Evolutionary conservation across 1,284 basidiomycete species (phyloP).

Genomic region (Polyporus tsugae): DNA sequence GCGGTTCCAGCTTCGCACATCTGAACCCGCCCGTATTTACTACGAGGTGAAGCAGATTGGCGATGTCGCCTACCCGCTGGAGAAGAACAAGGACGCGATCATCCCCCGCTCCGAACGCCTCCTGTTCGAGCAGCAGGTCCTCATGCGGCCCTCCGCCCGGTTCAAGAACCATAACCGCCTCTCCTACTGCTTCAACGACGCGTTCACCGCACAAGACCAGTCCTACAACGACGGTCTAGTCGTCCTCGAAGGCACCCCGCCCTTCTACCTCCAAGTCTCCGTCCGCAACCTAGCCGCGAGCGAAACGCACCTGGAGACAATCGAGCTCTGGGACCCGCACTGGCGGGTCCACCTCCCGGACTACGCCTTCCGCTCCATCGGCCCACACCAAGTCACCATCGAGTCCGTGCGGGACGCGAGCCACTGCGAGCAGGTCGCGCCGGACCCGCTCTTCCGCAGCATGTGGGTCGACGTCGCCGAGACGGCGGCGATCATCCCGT

Average conservation of each 20-base stretch:
- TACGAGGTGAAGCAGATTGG: slow-evolving; percentile 92
- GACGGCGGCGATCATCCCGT: slow-evolving; percentile 90
- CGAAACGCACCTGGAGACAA: slow-evolving; percentile 62
- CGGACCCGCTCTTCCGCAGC: slow-evolving; percentile 69
- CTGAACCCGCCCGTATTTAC: slow-evolving; percentile 81
- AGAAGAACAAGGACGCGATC: slow-evolving; percentile 63
- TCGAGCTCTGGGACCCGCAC: slow-evolving; percentile 65
- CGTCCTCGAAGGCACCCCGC: slow-evolving; percentile 81
- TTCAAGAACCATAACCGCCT: slow-evolving; percentile 76
- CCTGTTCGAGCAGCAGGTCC: slow-evolving; percentile 87
- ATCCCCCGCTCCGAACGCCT: slow-evolving; percentile 72
- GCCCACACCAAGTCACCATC: slow-evolving; percentile 83
- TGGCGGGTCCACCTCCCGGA: slow-evolving; percentile 83
- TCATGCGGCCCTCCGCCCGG: slow-evolving; percentile 76
- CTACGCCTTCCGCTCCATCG: slow-evolving; percentile 79
- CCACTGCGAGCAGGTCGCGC: slow-evolving; percentile 76
- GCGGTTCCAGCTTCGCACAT: slow-evolving; percentile 86
- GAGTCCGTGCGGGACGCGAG: slow-evolving; percentile 81
- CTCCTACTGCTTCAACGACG: slow-evolving; percentile 81
- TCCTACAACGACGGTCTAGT: slow-evolving; percentile 69
- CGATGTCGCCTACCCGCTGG: slow-evolving; percentile 86
- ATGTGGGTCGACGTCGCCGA: slow-evolving; percentile 93
- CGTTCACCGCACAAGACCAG: slow-evolving; percentile 61
- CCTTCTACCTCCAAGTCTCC: slow-evolving; percentile 82
- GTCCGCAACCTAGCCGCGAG: slow-evolving; percentile 80